Evolutionary conservation across 176 grass and related monocot genomes (phyloP), one percentile per base, ranked within the genome.

Genomic region (Oropetium thomaeum): DNA sequence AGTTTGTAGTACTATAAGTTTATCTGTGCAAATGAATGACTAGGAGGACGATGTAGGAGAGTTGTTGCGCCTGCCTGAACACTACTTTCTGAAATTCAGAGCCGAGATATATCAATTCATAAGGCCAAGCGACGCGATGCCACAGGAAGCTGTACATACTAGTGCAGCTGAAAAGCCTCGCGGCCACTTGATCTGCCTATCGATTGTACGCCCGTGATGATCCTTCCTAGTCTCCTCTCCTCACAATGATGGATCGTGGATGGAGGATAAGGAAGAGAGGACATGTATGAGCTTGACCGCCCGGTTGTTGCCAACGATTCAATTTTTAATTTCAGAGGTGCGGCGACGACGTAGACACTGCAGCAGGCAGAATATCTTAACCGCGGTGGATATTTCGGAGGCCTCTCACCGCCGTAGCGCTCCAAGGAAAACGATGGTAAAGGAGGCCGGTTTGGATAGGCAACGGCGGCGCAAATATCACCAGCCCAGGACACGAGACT

Each of bases 381-480:
- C 40, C 52, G 31, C 52, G 4, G 22, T 20, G 31, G 72, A 76
- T 83, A 76, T 69, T 83, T 83, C 22, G 9, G n/a, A 16, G 31
- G 45, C 0, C 22, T 7, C 19, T 22, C 49, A 22, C 2, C 48
- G 16, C 45, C 5, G 16, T 29, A 25, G 44, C 11, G 3, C 7
- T 5, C 35, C 2, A 25, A 13, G 12, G 80, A 65, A 66, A 74
- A 34, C 19, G 48, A 66, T 10, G 47, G 59, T 23, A 67, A 69
- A 54, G n/a, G n/a, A 23, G 13, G 52, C 9, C 27, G 23, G 65
- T 69, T 79, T 12, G 10, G 10, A 67, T 34, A 64, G 26, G 16
- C n/a, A n/a, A n/a, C n/a, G n/a, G n/a, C n/a, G n/a, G 39, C 48
- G 67, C 10, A 70, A 70, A 70, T 80, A 70, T 80, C 77, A 47